Base-by-base conservation (phyloP, 495 filamentous ascomycete genomes). In the Glonium stellatum region DNA sequence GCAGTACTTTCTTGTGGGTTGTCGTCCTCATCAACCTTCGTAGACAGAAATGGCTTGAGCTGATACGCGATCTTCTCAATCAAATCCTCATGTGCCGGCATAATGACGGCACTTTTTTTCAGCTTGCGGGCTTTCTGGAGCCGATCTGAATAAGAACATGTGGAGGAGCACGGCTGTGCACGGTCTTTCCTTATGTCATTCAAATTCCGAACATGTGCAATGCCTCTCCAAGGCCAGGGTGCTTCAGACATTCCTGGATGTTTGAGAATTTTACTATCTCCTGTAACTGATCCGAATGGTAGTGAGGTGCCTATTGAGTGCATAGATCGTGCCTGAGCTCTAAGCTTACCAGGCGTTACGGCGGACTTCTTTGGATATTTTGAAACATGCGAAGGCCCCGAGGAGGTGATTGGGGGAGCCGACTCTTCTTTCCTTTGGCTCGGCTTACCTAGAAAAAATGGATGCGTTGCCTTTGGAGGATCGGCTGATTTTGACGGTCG, bases 401-500 rank as follows among this genome's bases (percentile, higher is more conserved):
- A 67, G 55, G 2, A 27, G 8, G 12, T 39, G 18, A 63, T 70
- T 44, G 62, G 10, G n/a, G n/a, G 49, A 2, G 8, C 31, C 35
- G 22, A 8, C 11, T 64, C 57, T 23, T 67, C 48, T 35, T 61
- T 60, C 13, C 54, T 57, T 12, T 19, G 25, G 11, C 37, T 39
- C 6, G 60, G 1, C 58, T 80, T 81, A 5, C 76, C 78, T 5
- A 78, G 54, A 67, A 96, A 96, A 67, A 96, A 95, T 0, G 91
- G 91, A 73, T 95, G 91, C 0, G 87, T 86, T 1, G 80, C 60
- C 67, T 88, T 95, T 22, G 72, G 55, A 34, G 81, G 72, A 34
- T 70, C 72, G 13, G 56, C 59, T 25, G 73, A 66, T 57, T 72
- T 73, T 46, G 49, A 21, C 49, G 42, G 51, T 47, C 58, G 56